Percentiles rank a stretch among this genome's conserved stretches.
These are phyloP conservation scores for Euphorbia tirucalli DNA, from an alignment of 345 rosid species.

Conservation along the genomic window DNA sequence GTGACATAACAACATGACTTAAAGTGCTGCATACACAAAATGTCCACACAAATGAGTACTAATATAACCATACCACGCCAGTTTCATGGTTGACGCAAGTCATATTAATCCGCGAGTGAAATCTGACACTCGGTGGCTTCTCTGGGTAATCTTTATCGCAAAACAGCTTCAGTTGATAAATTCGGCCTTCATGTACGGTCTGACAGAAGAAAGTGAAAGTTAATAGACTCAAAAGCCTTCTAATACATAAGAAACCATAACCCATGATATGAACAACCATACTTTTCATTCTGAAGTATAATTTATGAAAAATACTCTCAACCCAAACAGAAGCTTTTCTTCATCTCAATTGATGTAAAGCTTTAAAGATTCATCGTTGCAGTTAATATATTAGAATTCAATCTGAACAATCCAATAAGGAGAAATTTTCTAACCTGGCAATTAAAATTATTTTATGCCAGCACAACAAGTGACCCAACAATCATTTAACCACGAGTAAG, in stretches of 20 bases:
- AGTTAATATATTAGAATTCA: not conserved
- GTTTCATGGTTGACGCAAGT: constrained; percentile 93
- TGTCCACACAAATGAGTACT: not conserved
- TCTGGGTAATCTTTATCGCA: constrained; percentile 97
- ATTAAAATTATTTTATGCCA: not conserved
- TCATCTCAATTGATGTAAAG: not conserved
- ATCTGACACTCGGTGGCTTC: constrained; percentile 93
- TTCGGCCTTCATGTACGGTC: constrained; percentile 97
- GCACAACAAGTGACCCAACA: not conserved
- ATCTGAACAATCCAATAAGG: not conserved
- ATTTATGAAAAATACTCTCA: not conserved
- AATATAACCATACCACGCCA: constrained; percentile 63
- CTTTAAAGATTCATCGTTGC: not conserved
- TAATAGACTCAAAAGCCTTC: constrained; percentile 4
- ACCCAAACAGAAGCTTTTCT: not conserved
- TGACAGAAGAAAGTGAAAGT: constrained; percentile 21
- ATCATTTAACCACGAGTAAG: not conserved
- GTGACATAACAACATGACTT: too few species aligned
- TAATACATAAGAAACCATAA: not conserved
- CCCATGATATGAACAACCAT: not conserved
- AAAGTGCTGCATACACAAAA: too few species aligned
- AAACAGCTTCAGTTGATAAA: constrained; percentile 95
- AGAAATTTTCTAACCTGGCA: not conserved
- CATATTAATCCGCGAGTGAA: constrained; percentile 91
- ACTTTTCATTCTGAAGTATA: not conserved